These are phyloP conservation scores for Flaveria sonorensis DNA, from an alignment of 129 eudicot species.

Conservation along the genomic window DNA sequence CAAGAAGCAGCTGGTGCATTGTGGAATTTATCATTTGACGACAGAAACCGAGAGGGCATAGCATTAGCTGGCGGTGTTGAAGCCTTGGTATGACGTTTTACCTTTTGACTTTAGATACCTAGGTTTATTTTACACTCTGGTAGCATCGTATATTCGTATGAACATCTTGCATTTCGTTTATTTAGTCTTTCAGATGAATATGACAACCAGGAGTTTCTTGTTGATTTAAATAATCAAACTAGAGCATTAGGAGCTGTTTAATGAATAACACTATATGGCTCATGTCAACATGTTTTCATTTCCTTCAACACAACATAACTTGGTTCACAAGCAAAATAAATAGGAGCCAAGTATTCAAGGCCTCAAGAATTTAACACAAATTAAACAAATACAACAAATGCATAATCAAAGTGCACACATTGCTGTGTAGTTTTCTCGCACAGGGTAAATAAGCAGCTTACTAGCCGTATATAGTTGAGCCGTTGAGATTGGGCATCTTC, in stretches of 20 bases:
- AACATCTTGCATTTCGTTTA: not conserved
- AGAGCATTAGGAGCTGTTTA: not conserved
- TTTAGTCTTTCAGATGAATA: conserved; percentile 12
- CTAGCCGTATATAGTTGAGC: too few relatives aligned
- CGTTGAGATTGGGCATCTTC: not conserved
- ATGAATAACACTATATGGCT: conserved; percentile 1
- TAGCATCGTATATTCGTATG: conserved; percentile 30
- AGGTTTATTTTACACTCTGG: conserved; percentile 3
- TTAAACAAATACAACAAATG: not conserved
- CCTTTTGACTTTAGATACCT: conserved; percentile 17
- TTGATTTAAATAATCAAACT: not conserved
- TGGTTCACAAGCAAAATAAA: not conserved
- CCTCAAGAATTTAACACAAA: not conserved
- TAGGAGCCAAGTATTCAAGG: not conserved
- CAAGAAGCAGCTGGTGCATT: conserved; percentile 99
- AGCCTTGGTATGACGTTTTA: conserved; percentile 75
- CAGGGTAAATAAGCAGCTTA: not conserved
- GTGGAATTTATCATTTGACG: conserved; percentile 97
- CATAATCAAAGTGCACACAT: conserved; percentile 2
- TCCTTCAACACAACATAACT: conserved; percentile 1
- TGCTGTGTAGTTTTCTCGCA: not conserved
- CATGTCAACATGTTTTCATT: not conserved
- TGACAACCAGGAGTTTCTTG: not conserved
- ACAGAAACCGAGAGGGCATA: conserved; percentile 93
- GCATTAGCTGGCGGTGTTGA: conserved; percentile 94